Evolutionary conservation across 2,329 filamentous ascomycete genomes (phyloP).

Genomic region (Aphanoascus verrucosus): DNA sequence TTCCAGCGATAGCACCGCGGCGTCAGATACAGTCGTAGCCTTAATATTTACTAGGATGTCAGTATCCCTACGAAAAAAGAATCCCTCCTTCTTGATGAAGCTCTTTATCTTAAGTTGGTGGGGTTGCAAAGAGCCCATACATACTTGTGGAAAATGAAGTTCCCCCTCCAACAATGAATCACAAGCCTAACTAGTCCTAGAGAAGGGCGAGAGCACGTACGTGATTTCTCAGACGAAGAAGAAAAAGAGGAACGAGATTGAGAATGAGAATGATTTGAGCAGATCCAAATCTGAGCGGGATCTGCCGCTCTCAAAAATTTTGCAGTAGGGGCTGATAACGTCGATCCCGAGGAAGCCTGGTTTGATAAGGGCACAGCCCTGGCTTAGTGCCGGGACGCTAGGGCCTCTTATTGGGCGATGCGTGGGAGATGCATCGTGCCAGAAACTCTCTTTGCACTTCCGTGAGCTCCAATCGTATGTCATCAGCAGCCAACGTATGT

Average conservation of each 20-base stretch:
- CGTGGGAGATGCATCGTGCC: neutral
- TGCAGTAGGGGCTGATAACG: neutral
- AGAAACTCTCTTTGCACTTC: no score
- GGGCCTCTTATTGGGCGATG: neutral
- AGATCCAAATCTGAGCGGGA: neutral
- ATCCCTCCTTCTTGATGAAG: no score
- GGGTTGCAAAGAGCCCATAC: no score
- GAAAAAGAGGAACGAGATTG: neutral
- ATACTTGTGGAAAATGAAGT: no score
- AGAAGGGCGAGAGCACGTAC: neutral
- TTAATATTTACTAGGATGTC: no score
- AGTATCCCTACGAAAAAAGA: no score
- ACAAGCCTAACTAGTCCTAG: neutral
- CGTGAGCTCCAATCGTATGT: no score
- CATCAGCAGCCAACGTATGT: no score
- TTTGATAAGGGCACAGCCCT: slow-evolving; percentile 10
- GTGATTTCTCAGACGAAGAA: neutral
- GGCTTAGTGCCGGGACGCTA: neutral
- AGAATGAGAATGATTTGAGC: neutral
- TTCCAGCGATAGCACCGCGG: no score
- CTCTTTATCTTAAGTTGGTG: no score
- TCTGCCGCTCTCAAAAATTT: neutral
- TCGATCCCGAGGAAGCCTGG: neutral
- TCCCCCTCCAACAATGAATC: neutral
- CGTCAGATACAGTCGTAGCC: no score